Evolutionary conservation across 2,329 filamentous ascomycete genomes (phyloP), one percentile per base, ranked within the genome.

Genomic region (Ploettnerulaceae sp.): DNA sequence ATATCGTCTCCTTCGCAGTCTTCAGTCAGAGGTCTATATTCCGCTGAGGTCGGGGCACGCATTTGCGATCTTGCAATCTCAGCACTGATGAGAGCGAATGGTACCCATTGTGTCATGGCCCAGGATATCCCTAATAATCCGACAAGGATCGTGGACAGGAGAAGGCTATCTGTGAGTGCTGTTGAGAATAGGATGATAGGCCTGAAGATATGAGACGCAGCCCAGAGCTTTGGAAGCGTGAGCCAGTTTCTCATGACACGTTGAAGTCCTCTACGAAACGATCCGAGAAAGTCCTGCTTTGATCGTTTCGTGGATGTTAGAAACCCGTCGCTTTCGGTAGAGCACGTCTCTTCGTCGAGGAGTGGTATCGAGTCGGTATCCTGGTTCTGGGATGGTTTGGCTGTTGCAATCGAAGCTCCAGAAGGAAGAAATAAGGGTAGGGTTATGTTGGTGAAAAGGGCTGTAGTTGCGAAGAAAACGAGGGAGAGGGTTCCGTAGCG

Each of bases 41-140:
- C 29, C 7, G 29, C 7, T 7, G 29, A 32, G n/a, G 29, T 37
- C 32, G 32, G 24, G n/a, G 28, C 11, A 28, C 28, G 37, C 20
- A 18, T n/a, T n/a, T 40, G 24, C 11, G 22, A 14, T 12, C 26
- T 9, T n/a, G 44, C 35, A 5, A 53, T 46, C 26, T 63, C 62
- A 4, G 52, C 51, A 4, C 56, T 55, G 15, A 64, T 59, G 14
- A 64, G 41, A 0, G 59, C 58, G 38, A 60, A 64, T 2, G 62
- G 62, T 14, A 54, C 61, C 59, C 58, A 63, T 31, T 57, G 58
- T 1, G 60, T 64, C n/a, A 62, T 29, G 3, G 61, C 59, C 61
- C 62, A 64, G 7, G 58, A 56, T 1, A 64, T 46, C 7, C 62
- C 62, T 21, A 55, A 22, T 7, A 46, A 29, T 14, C 45, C 43